Conservation (phyloP, 1,139 yeast genomes). For the Zygosaccharomyces sapae region DNA sequence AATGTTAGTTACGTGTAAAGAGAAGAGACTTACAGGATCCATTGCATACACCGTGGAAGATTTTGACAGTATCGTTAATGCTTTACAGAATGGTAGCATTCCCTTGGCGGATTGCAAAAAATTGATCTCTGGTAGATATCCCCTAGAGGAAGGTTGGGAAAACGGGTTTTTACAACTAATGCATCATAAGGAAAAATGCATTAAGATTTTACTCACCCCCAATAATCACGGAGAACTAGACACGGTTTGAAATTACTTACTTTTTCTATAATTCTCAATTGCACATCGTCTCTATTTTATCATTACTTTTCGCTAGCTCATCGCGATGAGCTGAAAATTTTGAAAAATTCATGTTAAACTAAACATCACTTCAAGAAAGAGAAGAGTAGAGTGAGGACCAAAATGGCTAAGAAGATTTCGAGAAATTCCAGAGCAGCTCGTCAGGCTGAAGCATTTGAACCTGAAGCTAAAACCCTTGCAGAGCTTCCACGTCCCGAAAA, state of each 20-base stretch:
- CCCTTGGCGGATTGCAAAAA: slow-evolving; percentile 39
- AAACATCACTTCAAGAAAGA: not conserved
- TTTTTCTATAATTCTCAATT: slow-evolving; percentile 19
- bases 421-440: slow-evolving; percentile 77
- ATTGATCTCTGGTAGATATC: slow-evolving; percentile 44
- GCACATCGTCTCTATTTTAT: not conserved
- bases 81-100: slow-evolving; percentile 42
- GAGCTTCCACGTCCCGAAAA: slow-evolving; percentile 54
- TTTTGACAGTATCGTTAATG: slow-evolving; percentile 46
- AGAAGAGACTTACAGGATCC: slow-evolving; percentile 45
- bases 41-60: slow-evolving; percentile 47
- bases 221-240: slow-evolving; percentile 25
- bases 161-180: slow-evolving; percentile 44
- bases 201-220: slow-evolving; percentile 41
- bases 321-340: slow-evolving; percentile 9
- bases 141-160: slow-evolving; percentile 43
- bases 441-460: slow-evolving; percentile 49
- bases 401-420: slow-evolving; percentile 44
- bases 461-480: slow-evolving; percentile 49
- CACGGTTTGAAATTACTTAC: slow-evolving; percentile 29
- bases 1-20: slow-evolving; percentile 45
- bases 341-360: not conserved
- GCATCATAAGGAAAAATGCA: slow-evolving; percentile 44
- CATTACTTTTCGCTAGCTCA: not conserved
- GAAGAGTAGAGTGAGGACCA: not conserved